Evolutionary conservation across 202 grass and related monocot genomes (phyloP).

Genomic region (Eragrostis tef): DNA sequence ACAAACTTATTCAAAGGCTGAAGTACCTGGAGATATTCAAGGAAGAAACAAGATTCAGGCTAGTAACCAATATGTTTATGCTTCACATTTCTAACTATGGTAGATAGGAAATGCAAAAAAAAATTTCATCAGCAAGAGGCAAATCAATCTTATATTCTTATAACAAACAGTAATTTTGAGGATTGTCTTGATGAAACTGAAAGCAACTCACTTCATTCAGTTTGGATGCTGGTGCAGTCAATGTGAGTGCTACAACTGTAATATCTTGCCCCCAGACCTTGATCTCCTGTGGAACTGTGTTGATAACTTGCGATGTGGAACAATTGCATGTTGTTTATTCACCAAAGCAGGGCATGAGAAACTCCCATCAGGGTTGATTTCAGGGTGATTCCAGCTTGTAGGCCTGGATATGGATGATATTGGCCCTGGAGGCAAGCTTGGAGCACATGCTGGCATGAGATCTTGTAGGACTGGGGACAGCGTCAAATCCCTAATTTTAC

Average conservation of each 20-base stretch:
- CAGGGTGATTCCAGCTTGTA: constrained; percentile 29
- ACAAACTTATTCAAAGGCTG: constrained; percentile 15
- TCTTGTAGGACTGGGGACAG: constrained; percentile 47
- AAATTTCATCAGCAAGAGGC: constrained; percentile 20
- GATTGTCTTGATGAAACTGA: background rate
- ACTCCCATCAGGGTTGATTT: background rate
- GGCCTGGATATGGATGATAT: constrained; percentile 10
- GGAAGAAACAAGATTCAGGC: constrained; percentile 25
- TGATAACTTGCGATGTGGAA: constrained; percentile 39
- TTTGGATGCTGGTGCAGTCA: constrained; percentile 9
- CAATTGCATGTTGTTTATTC: constrained; percentile 28
- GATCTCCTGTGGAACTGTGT: background rate
- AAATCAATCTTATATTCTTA: constrained; percentile 4
- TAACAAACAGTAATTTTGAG: constrained; percentile 23
- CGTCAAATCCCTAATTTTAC: constrained; percentile 55
- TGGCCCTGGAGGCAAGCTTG: constrained; percentile 45
- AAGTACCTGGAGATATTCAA: constrained; percentile 38
- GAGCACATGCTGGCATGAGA: constrained; percentile 29
- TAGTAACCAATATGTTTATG: constrained; percentile 8
- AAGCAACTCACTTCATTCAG: constrained; percentile 41
- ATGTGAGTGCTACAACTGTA: constrained; percentile 14
- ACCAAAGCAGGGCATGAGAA: constrained; percentile 39
- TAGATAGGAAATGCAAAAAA: constrained; percentile 20
- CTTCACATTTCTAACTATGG: background rate
- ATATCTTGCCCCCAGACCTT: constrained; percentile 3